Percentiles rank a stretch among this genome's conserved stretches.
Evolutionary conservation across 1,284 basidiomycete species (phyloP).

Genomic region (Erythrobasidium hasegawianum): DNA sequence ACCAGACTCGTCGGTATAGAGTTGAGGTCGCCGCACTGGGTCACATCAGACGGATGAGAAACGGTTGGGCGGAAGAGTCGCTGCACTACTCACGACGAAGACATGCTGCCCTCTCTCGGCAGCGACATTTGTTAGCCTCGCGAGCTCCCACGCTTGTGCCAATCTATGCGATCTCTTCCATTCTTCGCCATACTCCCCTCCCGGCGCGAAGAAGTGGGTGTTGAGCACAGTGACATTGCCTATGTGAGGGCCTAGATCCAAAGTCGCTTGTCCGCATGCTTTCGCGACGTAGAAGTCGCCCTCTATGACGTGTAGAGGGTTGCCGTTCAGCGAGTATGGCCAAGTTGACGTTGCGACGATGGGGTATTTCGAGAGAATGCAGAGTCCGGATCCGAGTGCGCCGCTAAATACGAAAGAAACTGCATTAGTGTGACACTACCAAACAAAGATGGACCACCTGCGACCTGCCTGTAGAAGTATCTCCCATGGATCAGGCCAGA

Average conservation of each 20-base stretch:
- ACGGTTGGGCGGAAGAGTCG: no score
- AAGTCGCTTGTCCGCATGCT: conserved; percentile 73
- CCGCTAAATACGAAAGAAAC: conserved; percentile 63
- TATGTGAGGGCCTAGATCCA: conserved; percentile 62
- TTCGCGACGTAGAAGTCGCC: conserved; percentile 99
- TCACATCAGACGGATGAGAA: no score
- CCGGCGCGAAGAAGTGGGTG: conserved; percentile 62
- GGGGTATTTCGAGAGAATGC: conserved; percentile 80
- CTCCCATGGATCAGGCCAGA: conserved; percentile 40
- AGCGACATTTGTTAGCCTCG: conserved; percentile 71
- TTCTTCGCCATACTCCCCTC: conserved; percentile 67
- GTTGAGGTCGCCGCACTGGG: conserved; percentile 87
- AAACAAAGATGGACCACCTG: neutral
- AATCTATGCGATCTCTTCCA: conserved; percentile 78
- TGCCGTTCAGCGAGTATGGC: conserved; percentile 85
- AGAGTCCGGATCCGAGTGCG: conserved; percentile 88
- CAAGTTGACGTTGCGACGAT: conserved; percentile 76
- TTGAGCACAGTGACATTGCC: conserved; percentile 86
- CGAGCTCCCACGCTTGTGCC: conserved; percentile 93
- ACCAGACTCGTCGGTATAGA: conserved; percentile 80
- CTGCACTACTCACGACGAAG: no score
- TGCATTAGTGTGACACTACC: conserved; percentile 8
- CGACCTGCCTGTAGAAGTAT: conserved; percentile 83
- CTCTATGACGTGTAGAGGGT: conserved; percentile 76
- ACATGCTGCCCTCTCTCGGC: conserved; percentile 83